Evolutionary conservation across 1,284 basidiomycete species (phyloP).

Genomic region (Rhodotorula mucilaginosa): DNA sequence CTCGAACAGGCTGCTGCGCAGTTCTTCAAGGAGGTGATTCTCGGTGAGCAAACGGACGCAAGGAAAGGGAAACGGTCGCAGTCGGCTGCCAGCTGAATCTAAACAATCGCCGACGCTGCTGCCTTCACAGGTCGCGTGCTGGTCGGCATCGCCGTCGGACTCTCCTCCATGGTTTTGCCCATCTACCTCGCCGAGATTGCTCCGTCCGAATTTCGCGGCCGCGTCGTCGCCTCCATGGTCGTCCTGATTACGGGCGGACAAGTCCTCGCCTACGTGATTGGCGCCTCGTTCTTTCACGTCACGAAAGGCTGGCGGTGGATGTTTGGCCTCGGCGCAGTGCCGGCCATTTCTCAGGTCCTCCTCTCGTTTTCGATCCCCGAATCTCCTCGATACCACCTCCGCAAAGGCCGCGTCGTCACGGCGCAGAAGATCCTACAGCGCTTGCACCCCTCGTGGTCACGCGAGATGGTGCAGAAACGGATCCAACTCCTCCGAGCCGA

Average conservation of each 20-base stretch:
- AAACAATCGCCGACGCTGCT: neutral
- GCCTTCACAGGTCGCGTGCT: conserved; percentile 47
- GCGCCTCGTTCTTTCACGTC: conserved; percentile 46
- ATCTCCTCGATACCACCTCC: conserved; percentile 68
- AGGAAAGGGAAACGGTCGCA: no score
- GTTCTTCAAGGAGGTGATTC: conserved; percentile 45
- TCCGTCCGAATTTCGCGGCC: conserved; percentile 49
- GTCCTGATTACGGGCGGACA: conserved; percentile 47
- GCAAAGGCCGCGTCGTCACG: conserved; percentile 54
- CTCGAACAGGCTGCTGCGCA: conserved; percentile 47
- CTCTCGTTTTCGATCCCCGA: conserved; percentile 68
- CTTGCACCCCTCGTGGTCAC: conserved; percentile 55
- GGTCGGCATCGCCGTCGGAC: conserved; percentile 50
- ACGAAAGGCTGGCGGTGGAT: conserved; percentile 49
- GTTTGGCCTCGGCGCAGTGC: conserved; percentile 49
- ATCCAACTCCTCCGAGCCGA: conserved; percentile 59
- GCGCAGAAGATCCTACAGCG: conserved; percentile 60
- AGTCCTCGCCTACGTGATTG: conserved; percentile 43
- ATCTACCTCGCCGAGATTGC: conserved; percentile 51
- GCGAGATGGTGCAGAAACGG: conserved; percentile 50
- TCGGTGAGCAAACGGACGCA: conserved; percentile 22
- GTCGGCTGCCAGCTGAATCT: neutral
- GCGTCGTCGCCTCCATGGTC: conserved; percentile 49
- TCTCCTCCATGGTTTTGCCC: conserved; percentile 49
- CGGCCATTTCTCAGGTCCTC: conserved; percentile 56